Percentiles rank a stretch among this genome's conserved stretches.
phyloP scores from a whole-genome alignment of 768 basidiomycete genomes.

The Mycena leptocephala region DNA sequence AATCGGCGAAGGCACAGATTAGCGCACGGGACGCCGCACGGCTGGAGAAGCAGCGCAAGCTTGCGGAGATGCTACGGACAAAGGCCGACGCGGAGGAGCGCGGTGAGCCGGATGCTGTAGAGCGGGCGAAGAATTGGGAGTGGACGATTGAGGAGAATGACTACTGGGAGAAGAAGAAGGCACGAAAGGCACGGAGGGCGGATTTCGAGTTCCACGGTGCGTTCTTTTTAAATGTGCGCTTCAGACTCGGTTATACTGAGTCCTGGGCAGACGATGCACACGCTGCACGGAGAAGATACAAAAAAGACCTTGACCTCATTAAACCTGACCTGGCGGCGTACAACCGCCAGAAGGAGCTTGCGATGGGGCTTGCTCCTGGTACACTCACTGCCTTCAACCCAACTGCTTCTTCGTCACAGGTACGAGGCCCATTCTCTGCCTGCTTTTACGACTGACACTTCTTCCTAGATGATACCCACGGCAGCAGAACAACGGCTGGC shows the following conservation, averaged over 20 bases:
- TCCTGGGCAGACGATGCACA: conserved; percentile 84
- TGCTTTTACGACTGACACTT: conserved; percentile 8
- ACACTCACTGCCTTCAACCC: conserved; percentile 76
- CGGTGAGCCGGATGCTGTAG: conserved; percentile 85
- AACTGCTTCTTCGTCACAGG: conserved; percentile 60
- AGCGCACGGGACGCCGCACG: conserved; percentile 87
- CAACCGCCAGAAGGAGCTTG: conserved; percentile 91
- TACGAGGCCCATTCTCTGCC: conserved; percentile 38
- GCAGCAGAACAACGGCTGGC: conserved; percentile 78
- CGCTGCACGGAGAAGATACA: conserved; percentile 90
- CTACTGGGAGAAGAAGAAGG: conserved; percentile 93
- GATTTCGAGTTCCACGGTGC: conserved; percentile 94
- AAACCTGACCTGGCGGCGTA: conserved; percentile 93
- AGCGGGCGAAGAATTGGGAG: conserved; percentile 94
- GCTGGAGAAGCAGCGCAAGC: conserved; percentile 90
- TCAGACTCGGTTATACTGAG: not conserved
- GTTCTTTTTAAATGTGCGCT: conserved; percentile 45
- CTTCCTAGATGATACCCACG: conserved; percentile 64
- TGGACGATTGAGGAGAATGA: conserved; percentile 97
- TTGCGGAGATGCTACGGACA: conserved; percentile 88
- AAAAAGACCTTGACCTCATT: conserved; percentile 91
- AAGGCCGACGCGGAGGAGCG: conserved; percentile 93
- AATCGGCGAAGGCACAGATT: conserved; percentile 84
- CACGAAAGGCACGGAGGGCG: conserved; percentile 85
- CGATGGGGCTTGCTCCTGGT: conserved; percentile 83